Percentiles rank a stretch among this genome's conserved stretches.
Evolutionary conservation across 139 green algal species (phyloP).

Genomic region (Desmodesmus armatus): DNA sequence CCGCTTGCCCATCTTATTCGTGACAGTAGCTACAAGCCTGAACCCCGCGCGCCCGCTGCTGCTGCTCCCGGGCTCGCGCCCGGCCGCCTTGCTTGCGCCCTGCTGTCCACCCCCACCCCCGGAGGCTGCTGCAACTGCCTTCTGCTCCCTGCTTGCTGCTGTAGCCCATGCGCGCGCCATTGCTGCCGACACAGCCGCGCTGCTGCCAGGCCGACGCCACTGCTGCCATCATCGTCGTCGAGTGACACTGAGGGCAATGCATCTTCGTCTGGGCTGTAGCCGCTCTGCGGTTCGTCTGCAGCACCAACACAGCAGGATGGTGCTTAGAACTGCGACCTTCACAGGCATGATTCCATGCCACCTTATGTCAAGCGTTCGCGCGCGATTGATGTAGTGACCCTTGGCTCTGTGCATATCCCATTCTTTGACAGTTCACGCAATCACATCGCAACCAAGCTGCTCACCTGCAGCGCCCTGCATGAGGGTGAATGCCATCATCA

Average conservation of each 20-base stretch:
- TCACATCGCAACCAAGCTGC: too few species aligned
- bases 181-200: conserved; percentile 73
- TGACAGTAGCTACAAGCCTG: conserved; percentile 71
- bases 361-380: neutral
- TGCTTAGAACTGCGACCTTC: too few species aligned
- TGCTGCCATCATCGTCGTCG: conserved; percentile 63
- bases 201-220: conserved; percentile 67
- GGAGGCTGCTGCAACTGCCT: conserved; percentile 18
- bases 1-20: conserved; percentile 47
- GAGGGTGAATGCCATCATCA: conserved; percentile 51
- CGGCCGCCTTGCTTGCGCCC: conserved; percentile 33
- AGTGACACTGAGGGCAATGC: conserved; percentile 32
- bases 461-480: too few species aligned
- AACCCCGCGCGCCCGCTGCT: conserved; percentile 60
- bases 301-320: too few species aligned
- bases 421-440: too few species aligned
- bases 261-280: conserved; percentile 17
- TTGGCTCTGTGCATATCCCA: neutral
- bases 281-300: neutral
- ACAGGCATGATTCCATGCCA: neutral
- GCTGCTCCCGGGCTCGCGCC: neutral
- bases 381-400: neutral
- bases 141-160: conserved; percentile 50
- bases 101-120: neutral
- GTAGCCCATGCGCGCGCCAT: conserved; percentile 64